Percentiles rank a stretch among this genome's conserved stretches.
Conservation (phyloP, 2,329 filamentous ascomycete species). For the Monosporascus sp. region DNA sequence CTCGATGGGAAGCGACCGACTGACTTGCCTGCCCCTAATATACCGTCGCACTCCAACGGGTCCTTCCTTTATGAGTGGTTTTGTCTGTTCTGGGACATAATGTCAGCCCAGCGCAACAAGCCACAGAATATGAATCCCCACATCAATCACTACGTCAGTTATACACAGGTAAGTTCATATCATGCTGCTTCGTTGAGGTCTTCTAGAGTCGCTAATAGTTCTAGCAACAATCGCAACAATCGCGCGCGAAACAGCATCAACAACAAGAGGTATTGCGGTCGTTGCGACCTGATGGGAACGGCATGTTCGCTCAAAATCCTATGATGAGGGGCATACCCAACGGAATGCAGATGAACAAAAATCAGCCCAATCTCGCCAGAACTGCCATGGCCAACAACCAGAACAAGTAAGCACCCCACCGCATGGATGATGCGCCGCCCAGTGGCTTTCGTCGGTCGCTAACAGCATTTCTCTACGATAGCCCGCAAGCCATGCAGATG, state of each 20-base stretch:
- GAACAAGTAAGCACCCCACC: slow-evolving; percentile 53
- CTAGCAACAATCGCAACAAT: slow-evolving; percentile 48
- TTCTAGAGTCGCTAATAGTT: not conserved
- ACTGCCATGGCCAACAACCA: slow-evolving; percentile 75
- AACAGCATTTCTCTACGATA: slow-evolving; percentile 23
- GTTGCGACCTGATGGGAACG: slow-evolving; percentile 58
- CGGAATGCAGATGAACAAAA: slow-evolving; percentile 53
- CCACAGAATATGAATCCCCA: slow-evolving; percentile 49
- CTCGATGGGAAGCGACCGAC: slow-evolving; percentile 68
- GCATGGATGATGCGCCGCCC: not conserved
- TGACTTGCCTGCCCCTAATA: slow-evolving; percentile 71
- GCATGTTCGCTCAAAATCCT: slow-evolving; percentile 51
- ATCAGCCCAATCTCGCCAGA: slow-evolving; percentile 60
- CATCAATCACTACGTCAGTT: slow-evolving; percentile 70
- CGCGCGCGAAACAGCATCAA: slow-evolving; percentile 67
- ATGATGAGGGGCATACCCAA: slow-evolving; percentile 66
- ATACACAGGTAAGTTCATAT: slow-evolving; percentile 66
- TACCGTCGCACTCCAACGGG: slow-evolving; percentile 61
- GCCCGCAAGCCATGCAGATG: slow-evolving; percentile 66
- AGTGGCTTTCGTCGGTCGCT: slow-evolving; percentile 9
- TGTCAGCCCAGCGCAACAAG: slow-evolving; percentile 72
- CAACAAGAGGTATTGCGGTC: slow-evolving; percentile 73
- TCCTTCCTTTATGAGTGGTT: slow-evolving; percentile 98
- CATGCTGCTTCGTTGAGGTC: not conserved
- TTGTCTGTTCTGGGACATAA: slow-evolving; percentile 95